Conservation (phyloP, 78 protist genomes). For the Dictyostelium firmibasis region DNA sequence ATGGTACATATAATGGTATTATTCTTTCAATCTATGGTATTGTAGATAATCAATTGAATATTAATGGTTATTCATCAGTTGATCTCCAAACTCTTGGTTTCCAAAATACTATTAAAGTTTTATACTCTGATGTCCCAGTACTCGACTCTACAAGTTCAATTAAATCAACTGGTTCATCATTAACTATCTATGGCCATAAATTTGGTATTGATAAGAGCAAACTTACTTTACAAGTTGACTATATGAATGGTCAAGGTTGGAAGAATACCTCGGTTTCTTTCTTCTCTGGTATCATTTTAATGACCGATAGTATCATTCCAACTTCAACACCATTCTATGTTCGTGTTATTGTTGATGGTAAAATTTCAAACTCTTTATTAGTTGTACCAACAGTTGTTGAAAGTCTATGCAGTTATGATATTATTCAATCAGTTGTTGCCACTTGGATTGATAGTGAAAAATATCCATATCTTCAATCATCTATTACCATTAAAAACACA, state of each 20-base stretch:
- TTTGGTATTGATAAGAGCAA: background rate
- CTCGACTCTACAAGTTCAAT: background rate
- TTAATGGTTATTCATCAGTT: constrained; percentile 24
- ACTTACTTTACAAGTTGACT: background rate
- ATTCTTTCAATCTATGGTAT: constrained; percentile 29
- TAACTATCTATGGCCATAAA: constrained; percentile 16
- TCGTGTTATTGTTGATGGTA: constrained; percentile 8
- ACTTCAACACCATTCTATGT: constrained; percentile 11
- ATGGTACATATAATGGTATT: background rate
- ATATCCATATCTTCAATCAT: background rate
- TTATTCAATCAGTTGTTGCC: background rate
- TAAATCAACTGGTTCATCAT: background rate
- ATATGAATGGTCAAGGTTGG: constrained; percentile 22
- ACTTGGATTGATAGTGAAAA: constrained; percentile 4
- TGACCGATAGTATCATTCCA: background rate
- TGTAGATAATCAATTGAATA: constrained; percentile 10
- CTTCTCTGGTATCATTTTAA: constrained; percentile 7
- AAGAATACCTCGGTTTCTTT: background rate
- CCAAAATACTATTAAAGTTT: background rate
- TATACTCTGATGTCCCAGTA: background rate
- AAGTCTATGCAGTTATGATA: background rate
- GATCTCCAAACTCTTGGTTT: background rate
- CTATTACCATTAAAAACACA: constrained; percentile 6
- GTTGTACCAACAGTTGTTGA: background rate
- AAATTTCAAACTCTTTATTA: background rate